Conservation (phyloP, 768 basidiomycete genomes). For the Ramaria rubella region DNA sequence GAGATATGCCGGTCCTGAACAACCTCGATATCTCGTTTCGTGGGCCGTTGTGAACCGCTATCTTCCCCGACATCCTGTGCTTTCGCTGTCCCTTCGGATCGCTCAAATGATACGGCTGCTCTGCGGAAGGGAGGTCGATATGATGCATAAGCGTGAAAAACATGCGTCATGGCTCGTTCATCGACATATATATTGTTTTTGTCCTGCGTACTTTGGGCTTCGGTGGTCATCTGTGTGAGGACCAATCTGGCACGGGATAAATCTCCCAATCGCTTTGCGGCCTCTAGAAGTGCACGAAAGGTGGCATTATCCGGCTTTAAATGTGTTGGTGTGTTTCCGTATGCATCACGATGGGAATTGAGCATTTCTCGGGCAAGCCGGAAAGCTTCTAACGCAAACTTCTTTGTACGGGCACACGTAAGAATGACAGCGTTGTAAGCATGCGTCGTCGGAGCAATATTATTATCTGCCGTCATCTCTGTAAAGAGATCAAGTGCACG, state of each 20-base stretch:
- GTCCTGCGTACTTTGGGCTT: conserved; percentile 5
- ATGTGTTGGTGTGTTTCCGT: conserved; percentile 36
- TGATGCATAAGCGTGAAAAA: conserved; percentile 83
- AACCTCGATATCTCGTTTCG: neutral
- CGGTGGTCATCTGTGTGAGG: conserved; percentile 69
- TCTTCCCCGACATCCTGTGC: neutral
- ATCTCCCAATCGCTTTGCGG: conserved; percentile 83
- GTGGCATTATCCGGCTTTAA: conserved; percentile 59
- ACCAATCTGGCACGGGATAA: conserved; percentile 82
- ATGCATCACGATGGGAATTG: conserved; percentile 64
- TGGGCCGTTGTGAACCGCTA: neutral
- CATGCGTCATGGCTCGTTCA: conserved; percentile 69
- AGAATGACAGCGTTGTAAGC: conserved; percentile 81
- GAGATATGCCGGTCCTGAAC: neutral
- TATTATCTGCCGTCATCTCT: conserved; percentile 79
- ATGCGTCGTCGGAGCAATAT: conserved; percentile 53
- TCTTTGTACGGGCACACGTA: conserved; percentile 61
- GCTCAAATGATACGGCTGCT: conserved; percentile 19
- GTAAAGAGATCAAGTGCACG: conserved; percentile 88
- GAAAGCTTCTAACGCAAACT: conserved; percentile 76
- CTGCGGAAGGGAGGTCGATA: conserved; percentile 68
- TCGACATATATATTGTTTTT: conserved; percentile 29
- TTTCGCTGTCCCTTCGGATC: neutral
- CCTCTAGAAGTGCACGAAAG: conserved; percentile 82
- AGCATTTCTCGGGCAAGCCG: conserved; percentile 83